These are phyloP conservation scores for Blastobotrys proliferans DNA, from an alignment of 1,139 yeast genomes.

Conservation along the genomic window DNA sequence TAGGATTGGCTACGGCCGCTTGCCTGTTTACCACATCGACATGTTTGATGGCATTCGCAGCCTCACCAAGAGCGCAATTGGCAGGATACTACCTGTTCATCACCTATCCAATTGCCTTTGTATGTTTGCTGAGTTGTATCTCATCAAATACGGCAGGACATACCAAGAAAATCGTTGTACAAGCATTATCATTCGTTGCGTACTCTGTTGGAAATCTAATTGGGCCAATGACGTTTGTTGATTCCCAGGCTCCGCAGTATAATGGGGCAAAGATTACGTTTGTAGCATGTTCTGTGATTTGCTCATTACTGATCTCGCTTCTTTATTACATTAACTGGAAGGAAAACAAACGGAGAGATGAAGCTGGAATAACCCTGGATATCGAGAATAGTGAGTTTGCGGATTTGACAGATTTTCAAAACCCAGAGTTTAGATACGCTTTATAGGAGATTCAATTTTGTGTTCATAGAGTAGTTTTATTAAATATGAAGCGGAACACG, in stretches of 20 bases:
- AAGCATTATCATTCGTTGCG: slow-evolving; percentile 46
- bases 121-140: slow-evolving; percentile 46
- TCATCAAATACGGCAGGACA: slow-evolving; percentile 58
- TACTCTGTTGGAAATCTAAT: slow-evolving; percentile 58
- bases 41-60: slow-evolving; percentile 45
- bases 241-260: slow-evolving; percentile 50
- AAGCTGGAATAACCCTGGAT: slow-evolving; percentile 20
- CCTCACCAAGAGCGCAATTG: slow-evolving; percentile 34
- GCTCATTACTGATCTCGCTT: slow-evolving; percentile 24
- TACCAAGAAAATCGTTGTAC: slow-evolving; percentile 50
- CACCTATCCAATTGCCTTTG: slow-evolving; percentile 41
- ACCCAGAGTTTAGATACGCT: slow-evolving; percentile 55
- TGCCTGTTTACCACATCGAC: slow-evolving; percentile 35
- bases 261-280: slow-evolving; percentile 44
- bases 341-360: slow-evolving; percentile 35
- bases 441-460: slow-evolving; percentile 9
- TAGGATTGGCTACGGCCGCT: slow-evolving; percentile 37
- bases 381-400: slow-evolving; percentile 45
- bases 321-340: slow-evolving; percentile 31
- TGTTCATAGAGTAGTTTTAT: background rate
- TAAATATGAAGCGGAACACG: background rate
- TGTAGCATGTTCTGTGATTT: slow-evolving; percentile 36
- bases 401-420: slow-evolving; percentile 61
- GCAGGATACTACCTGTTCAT: slow-evolving; percentile 40
- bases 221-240: slow-evolving; percentile 56